A percentile compares a stretch with the other conserved stretches of the same genome.
phyloP scores from a whole-genome alignment of 1,284 basidiomycete species.

The Boletus sp. region DNA sequence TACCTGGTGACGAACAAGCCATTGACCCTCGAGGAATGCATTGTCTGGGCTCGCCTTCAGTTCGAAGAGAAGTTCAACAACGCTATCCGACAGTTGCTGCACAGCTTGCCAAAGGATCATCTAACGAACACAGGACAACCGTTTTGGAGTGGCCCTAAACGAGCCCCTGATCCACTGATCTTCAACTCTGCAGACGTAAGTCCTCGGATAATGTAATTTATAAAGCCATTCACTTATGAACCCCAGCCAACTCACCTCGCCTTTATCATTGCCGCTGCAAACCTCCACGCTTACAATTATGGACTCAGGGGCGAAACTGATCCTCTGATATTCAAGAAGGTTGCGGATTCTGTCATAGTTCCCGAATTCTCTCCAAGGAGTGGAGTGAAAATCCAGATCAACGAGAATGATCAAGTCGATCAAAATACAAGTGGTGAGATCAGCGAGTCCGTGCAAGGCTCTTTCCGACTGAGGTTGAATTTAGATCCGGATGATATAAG shows the following conservation, averaged over 20 bases:
- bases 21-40: slow-evolving; percentile 96
- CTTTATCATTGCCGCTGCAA: slow-evolving; percentile 93
- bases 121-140: slow-evolving; percentile 89
- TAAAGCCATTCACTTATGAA: slow-evolving; percentile 14
- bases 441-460: slow-evolving; percentile 7
- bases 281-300: slow-evolving; percentile 98
- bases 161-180: slow-evolving; percentile 91
- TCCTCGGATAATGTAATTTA: slow-evolving; percentile 14
- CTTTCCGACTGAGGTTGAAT: slow-evolving; percentile 13
- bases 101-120: slow-evolving; percentile 94
- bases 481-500: slow-evolving; percentile 59
- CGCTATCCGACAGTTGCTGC: slow-evolving; percentile 91
- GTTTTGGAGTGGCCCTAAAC: slow-evolving; percentile 98
- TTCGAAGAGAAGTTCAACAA: slow-evolving; percentile 97
- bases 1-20: slow-evolving; percentile 94
- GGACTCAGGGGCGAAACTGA: slow-evolving; percentile 93
- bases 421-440: slow-evolving; percentile 50
- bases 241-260: slow-evolving; percentile 81
- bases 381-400: slow-evolving; percentile 94
- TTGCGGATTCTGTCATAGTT: slow-evolving; percentile 84
- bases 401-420: slow-evolving; percentile 87
- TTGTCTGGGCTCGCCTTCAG: slow-evolving; percentile 94
- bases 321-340: slow-evolving; percentile 79
- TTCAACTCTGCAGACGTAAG: slow-evolving; percentile 89
- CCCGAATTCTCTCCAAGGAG: slow-evolving; percentile 95